Base-by-base conservation (phyloP, 371 early-diverging fungal species). In the Mortierella sp. region DNA sequence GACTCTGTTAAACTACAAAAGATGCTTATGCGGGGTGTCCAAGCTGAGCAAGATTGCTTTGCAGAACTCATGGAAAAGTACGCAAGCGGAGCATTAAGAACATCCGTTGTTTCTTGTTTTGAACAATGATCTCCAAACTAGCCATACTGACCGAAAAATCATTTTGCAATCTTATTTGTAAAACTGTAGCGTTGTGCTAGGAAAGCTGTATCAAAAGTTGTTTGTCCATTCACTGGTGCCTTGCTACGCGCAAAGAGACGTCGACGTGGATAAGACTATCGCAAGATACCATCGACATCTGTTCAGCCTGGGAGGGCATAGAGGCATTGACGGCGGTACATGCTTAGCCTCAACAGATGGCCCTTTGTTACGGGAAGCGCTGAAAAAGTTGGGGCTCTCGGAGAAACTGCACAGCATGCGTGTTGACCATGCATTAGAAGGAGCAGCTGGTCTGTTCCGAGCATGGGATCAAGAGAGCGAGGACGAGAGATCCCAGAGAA, bases 21-120 rank as follows among this genome's bases (percentile, higher is more conserved):
- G 42, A 41, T 68, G 39, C 54, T 68, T 12, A 55, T 54, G 39
- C 46, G 56, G 27, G 82, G 83, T 17, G 63, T 80, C 9, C 86
- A 84, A 46, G 80, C 81, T 17, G 89, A 87, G 58, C 83, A 84
- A 46, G 86, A 86, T 52, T 79, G 73, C 49, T 84, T 86, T 52
- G 67, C 84, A 54, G 89, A 86, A 53, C 75, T 86, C 27, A 79
- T 87, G 15, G 89, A 88, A 81, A 88, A 88, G 89, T 88, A 82
- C 62, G 70, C 12, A n/a, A n/a, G n/a, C n/a, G n/a, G n/a, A n/a
- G n/a, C n/a, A n/a, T n/a, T n/a, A n/a, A n/a, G n/a, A n/a, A n/a
- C n/a, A n/a, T n/a, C n/a, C n/a, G n/a, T n/a, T n/a, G n/a, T n/a
- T n/a, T n/a, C n/a, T n/a, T n/a, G n/a, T n/a, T n/a, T n/a, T n/a